Conservation (phyloP, 2,329 filamentous ascomycete species). For the Aureobasidium melanogenum region DNA sequence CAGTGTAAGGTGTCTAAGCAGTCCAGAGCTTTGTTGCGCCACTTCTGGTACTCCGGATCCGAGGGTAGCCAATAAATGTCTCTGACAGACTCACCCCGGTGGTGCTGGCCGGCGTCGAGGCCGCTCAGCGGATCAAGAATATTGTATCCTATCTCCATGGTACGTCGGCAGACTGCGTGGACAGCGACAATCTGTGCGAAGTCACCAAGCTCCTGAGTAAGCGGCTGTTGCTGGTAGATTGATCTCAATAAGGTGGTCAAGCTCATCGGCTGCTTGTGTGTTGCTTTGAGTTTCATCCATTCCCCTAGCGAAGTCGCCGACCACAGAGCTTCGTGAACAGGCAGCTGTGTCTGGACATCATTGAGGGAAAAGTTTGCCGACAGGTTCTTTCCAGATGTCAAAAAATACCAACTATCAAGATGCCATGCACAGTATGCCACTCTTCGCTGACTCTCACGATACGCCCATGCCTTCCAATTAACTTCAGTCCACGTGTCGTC, state of each 20-base stretch:
- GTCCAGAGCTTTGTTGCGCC: constrained; percentile 16
- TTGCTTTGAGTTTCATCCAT: neutral
- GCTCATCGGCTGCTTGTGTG: neutral
- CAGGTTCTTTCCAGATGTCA: neutral
- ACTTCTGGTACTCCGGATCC: constrained; percentile 10
- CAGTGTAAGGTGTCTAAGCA: constrained; percentile 14
- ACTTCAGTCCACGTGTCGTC: constrained; percentile 1
- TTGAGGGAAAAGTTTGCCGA: neutral
- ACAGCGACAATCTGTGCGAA: neutral
- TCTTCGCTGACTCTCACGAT: constrained; percentile 3
- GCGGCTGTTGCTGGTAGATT: constrained; percentile 2
- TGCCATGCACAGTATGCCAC: constrained; percentile 8
- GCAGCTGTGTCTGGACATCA: constrained; percentile 2
- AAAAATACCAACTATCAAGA: neutral
- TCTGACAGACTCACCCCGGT: neutral
- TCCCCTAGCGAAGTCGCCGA: neutral
- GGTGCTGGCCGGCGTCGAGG: neutral
- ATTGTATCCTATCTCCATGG: neutral
- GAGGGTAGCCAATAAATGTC: constrained; percentile 6
- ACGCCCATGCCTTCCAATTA: neutral
- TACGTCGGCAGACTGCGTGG: neutral
- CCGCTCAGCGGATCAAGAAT: neutral
- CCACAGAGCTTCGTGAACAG: constrained; percentile 6
- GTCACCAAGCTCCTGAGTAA: neutral
- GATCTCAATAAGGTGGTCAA: neutral